phyloP scores from a whole-genome alignment of 306 rosid genomes.

The Rubus idaeus region DNA sequence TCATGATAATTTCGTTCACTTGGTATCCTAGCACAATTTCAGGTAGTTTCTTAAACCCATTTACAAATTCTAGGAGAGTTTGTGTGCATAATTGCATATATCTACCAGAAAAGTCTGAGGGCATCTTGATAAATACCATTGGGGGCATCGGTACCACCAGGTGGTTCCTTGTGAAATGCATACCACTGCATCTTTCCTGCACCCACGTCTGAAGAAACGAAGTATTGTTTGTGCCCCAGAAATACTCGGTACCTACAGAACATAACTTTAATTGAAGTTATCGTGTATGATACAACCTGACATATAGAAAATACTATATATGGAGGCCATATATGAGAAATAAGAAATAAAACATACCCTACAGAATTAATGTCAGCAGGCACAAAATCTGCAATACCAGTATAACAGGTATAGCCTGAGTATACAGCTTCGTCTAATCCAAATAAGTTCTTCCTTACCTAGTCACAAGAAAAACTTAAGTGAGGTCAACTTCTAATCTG shows the following conservation, averaged over 20 bases:
- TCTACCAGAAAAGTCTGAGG: conserved; percentile 21
- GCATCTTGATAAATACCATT: conserved; percentile 45
- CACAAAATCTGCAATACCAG: conserved; percentile 92
- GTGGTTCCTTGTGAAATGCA: conserved; percentile 78
- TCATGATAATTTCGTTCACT: neutral
- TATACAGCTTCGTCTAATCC: conserved; percentile 65
- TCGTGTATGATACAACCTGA: conserved; percentile 19
- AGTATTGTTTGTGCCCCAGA: conserved; percentile 98
- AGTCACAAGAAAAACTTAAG: conserved; percentile 8
- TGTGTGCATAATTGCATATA: neutral
- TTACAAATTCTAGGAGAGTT: neutral
- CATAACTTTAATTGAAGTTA: conserved; percentile 33
- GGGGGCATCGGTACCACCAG: conserved; percentile 75
- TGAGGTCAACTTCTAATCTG: neutral
- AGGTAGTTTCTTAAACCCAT: neutral
- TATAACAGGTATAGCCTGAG: conserved; percentile 95
- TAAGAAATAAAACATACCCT: conserved; percentile 55
- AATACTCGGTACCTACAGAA: conserved; percentile 90
- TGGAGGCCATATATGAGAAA: conserved; percentile 2
- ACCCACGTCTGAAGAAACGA: conserved; percentile 96
- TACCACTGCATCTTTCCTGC: conserved; percentile 99
- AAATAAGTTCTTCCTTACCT: conserved; percentile 82
- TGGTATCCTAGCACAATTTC: neutral
- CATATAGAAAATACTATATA: neutral
- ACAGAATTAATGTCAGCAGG: conserved; percentile 92